phyloP scores from a whole-genome alignment of 257 asterid genomes.

The Galeopsis tetrahit region DNA sequence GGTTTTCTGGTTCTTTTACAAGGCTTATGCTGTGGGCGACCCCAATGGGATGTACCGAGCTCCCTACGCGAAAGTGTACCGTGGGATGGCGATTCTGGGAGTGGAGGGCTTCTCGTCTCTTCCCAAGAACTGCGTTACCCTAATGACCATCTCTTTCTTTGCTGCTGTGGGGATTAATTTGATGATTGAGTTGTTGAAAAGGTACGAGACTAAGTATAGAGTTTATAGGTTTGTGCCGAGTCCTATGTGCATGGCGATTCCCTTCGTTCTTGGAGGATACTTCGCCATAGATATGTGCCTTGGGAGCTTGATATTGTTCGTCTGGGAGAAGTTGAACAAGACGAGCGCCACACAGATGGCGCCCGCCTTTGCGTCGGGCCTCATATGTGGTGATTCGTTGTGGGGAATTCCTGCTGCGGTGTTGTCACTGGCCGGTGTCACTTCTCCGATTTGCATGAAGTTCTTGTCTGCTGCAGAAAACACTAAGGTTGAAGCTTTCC shows the following conservation, averaged over 20 bases:
- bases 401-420: slow-evolving; percentile 79
- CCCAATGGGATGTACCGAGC: slow-evolving; percentile 58
- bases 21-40: slow-evolving; percentile 55
- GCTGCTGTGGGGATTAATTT: slow-evolving; percentile 43
- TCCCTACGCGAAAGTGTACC: slow-evolving; percentile 53
- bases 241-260: slow-evolving; percentile 90
- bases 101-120: slow-evolving; percentile 66
- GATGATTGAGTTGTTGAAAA: slow-evolving; percentile 29
- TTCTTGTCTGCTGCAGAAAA: slow-evolving; percentile 42
- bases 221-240: slow-evolving; percentile 61
- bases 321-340: slow-evolving; percentile 47
- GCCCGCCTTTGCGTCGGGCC: slow-evolving; percentile 76
- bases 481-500: slow-evolving; percentile 23
- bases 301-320: slow-evolving; percentile 65
- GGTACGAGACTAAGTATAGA: slow-evolving; percentile 47
- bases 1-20: slow-evolving; percentile 69
- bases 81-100: slow-evolving; percentile 64
- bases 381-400: slow-evolving; percentile 77
- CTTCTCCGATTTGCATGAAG: slow-evolving; percentile 75
- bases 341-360: slow-evolving; percentile 43
- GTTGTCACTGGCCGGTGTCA: slow-evolving; percentile 52
- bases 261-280: slow-evolving; percentile 69
- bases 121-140: slow-evolving; percentile 59
- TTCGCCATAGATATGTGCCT: slow-evolving; percentile 83
- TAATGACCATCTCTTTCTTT: slow-evolving; percentile 43